Evolutionary conservation across 2,329 filamentous ascomycete genomes (phyloP), one percentile per base, ranked within the genome.

Genomic region (Teratosphaeria zuluensis): DNA sequence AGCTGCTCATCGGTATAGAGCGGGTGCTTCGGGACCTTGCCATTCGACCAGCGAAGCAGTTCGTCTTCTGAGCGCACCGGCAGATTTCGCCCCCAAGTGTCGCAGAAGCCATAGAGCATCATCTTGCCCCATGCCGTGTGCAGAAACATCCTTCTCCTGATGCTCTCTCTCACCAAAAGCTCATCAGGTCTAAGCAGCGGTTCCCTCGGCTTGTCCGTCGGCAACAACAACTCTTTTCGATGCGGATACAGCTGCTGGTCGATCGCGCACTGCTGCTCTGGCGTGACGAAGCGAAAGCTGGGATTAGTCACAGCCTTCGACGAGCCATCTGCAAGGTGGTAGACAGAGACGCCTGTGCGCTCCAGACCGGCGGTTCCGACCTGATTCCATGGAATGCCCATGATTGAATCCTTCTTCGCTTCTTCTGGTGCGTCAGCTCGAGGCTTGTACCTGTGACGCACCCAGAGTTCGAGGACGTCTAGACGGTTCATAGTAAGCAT

Each of bases 391-490:
- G 79, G 79, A 1, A 89, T 76, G 8, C 80, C 83, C 59, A 81
- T 74, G 16, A 85, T 69, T 1, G 66, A 65, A 19, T 65, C 56
- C 3, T 69, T 66, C 11, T 61, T 53, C 24, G 61, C 58, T 8
- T 70, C 59, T 0, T 64, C 66, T 3, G 66, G 65, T 9, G 67
- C 66, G 0, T 63, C 48, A 7, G 35, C 32, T 1, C 62, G 65
- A 11, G 72, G 73, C 0, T 69, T 65, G 61, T 81, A 80, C 61
- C 81, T 77, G 71, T 87, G 88, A 21, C 80, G 76, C 4, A 86
- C 72, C 66, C 80, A 83, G 61, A 84, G 77, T 56, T 77, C 72
- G n/a, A 86, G 56, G 2, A 84, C 66, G 52, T 88, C 84, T 2
- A 75, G 56, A 1, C 76, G 63, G 4, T 72, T 76, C 14, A 70